phyloP scores from a whole-genome alignment of 495 filamentous ascomycete genomes.

The Cryomyces minteri region DNA sequence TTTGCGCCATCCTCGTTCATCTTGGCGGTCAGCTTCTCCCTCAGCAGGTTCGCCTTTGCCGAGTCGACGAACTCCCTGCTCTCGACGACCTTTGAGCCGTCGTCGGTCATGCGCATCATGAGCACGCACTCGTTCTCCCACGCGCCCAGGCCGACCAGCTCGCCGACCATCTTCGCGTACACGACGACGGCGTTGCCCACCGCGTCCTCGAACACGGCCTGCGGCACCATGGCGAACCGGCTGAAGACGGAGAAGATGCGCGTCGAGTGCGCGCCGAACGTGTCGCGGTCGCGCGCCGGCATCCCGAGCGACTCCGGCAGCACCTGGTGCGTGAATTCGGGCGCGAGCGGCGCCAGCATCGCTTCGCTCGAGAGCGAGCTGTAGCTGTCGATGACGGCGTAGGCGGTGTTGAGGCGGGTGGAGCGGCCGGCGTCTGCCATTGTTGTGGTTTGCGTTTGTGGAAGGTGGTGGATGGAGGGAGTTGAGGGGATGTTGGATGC shows the following conservation, averaged over 20 bases:
- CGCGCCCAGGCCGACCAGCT: constrained; percentile 5
- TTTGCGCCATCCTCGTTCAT: background rate
- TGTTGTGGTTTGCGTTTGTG: background rate
- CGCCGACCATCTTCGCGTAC: constrained; percentile 17
- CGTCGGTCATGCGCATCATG: constrained; percentile 16
- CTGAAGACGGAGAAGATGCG: constrained; percentile 22
- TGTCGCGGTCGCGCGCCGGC: constrained; percentile 14
- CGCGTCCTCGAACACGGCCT: constrained; percentile 18
- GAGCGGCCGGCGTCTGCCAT: background rate
- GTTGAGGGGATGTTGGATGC: background rate
- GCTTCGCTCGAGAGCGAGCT: constrained; percentile 14
- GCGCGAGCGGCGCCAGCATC: constrained; percentile 16
- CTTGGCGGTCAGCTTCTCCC: constrained; percentile 2
- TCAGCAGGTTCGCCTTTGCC: constrained; percentile 23
- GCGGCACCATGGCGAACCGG: constrained; percentile 21
- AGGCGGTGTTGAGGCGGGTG: background rate
- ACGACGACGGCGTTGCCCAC: constrained; percentile 14
- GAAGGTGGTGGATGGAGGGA: background rate
- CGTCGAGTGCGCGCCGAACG: constrained; percentile 18
- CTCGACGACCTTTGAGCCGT: constrained; percentile 13
- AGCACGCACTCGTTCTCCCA: constrained; percentile 26
- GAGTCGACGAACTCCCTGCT: constrained; percentile 26
- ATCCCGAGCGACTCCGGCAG: constrained; percentile 21
- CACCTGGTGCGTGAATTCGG: constrained; percentile 19
- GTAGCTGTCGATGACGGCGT: constrained; percentile 19